Conservation (phyloP, 2,329 filamentous ascomycete species). For the Magnaporthiopsis rhizophila region DNA sequence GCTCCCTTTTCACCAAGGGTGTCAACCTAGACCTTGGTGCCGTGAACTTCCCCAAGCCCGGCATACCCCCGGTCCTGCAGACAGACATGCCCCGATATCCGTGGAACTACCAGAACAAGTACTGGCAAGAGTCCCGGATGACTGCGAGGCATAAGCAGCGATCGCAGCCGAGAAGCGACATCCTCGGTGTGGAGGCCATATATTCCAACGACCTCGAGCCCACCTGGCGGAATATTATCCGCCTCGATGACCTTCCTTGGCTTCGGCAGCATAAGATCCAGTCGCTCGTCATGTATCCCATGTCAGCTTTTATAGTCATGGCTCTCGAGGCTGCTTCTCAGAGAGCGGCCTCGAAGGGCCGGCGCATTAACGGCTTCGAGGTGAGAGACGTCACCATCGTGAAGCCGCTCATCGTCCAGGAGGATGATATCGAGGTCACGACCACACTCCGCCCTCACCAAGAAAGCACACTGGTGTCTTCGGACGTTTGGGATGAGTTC, state of each 20-base stretch:
- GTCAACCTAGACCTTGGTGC: conserved; percentile 32
- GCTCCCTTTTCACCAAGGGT: conserved; percentile 37
- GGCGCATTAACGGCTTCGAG: conserved; percentile 31
- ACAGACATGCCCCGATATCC: conserved; percentile 39
- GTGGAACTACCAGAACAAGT: conserved; percentile 36
- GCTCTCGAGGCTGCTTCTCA: conserved; percentile 38
- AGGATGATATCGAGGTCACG: conserved; percentile 42
- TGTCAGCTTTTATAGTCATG: conserved; percentile 45
- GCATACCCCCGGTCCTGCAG: conserved; percentile 28
- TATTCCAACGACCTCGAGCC: conserved; percentile 37
- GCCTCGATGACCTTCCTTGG: conserved; percentile 45
- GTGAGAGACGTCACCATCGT: conserved; percentile 38
- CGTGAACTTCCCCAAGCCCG: conserved; percentile 35
- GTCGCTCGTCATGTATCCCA: conserved; percentile 45
- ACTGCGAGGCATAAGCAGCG: conserved; percentile 33
- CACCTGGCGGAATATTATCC: conserved; percentile 40
- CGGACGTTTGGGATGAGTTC: conserved; percentile 47
- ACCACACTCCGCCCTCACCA: conserved; percentile 35
- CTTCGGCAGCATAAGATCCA: conserved; percentile 51
- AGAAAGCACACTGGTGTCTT: conserved; percentile 32
- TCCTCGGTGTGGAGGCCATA: conserved; percentile 37
- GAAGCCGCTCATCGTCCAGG: conserved; percentile 37
- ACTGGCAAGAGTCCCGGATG: conserved; percentile 40
- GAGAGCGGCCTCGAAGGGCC: conserved; percentile 19
- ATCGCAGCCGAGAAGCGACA: conserved; percentile 31